Conservation (phyloP, 495 filamentous ascomycete species). For the Penicillium maclennaniae region DNA sequence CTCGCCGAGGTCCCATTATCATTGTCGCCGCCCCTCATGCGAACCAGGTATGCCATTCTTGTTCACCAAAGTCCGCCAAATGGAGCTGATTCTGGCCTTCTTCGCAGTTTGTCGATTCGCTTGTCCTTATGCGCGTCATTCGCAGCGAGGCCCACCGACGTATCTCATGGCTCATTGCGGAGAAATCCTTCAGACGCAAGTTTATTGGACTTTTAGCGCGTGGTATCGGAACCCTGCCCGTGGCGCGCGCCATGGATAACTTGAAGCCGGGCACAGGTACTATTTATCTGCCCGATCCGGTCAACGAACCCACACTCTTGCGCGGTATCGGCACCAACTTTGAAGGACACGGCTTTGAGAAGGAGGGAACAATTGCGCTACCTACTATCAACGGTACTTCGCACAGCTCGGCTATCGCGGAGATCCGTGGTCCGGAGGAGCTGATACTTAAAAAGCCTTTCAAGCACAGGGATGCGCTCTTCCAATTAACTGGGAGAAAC, state of each 20-base stretch:
- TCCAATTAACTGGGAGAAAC: conserved; percentile 71
- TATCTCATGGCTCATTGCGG: conserved; percentile 87
- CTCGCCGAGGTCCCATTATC: conserved; percentile 79
- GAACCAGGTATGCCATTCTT: conserved; percentile 68
- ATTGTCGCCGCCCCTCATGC: conserved; percentile 98
- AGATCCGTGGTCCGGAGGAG: conserved; percentile 78
- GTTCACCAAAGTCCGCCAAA: background rate
- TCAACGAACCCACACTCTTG: conserved; percentile 78
- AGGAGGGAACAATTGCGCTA: conserved; percentile 80
- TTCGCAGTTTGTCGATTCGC: conserved; percentile 84
- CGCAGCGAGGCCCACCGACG: conserved; percentile 81
- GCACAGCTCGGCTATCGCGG: conserved; percentile 72
- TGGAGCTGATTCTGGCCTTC: conserved; percentile 6
- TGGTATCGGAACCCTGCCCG: conserved; percentile 78
- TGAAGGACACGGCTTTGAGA: conserved; percentile 62
- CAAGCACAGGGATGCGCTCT: conserved; percentile 61
- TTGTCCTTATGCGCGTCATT: conserved; percentile 88
- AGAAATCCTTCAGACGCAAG: conserved; percentile 82
- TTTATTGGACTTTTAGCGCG: conserved; percentile 83
- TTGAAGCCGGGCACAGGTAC: conserved; percentile 74
- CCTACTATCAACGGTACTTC: conserved; percentile 75
- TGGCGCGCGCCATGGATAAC: conserved; percentile 84
- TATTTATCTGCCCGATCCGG: conserved; percentile 88
- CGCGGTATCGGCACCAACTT: conserved; percentile 88
- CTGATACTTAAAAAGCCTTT: conserved; percentile 83